Base-by-base conservation (phyloP, 768 basidiomycete genomes). In the Boletus insuetus region DNA sequence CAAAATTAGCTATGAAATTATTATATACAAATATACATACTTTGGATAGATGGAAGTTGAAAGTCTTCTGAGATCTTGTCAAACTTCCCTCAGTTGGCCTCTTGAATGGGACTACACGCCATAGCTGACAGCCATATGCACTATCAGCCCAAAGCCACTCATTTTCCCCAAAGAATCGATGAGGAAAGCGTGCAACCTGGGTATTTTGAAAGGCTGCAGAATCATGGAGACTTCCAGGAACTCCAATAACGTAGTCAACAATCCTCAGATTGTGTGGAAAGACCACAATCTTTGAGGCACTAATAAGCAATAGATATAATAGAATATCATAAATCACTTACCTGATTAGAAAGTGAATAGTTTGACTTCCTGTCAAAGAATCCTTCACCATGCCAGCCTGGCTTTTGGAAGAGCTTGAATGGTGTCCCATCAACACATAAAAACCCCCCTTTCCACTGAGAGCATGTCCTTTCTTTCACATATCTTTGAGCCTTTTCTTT, bases 31-130 rank as follows among this genome's bases (percentile, higher is more conserved):
- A 24, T 24, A 24, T 24, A 24, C 24, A 7, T 39, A 67, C 59
- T 42, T 59, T 62, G 3, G 65, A 69, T 9, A 70, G 3, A 51
- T 62, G 31, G 19, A 55, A 56, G n/a, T 70, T 70, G 31, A 65
- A 70, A 2, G 46, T 58, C 26, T 58, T 59, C 13, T 69, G 62
- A 45, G 56, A 43, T 6, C 19, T 29, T 14, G 54, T 54, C n/a
- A 71, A 44, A 10, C 41, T 41, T 6, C 57, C 60, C 4, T 31
- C 41, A 12, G 42, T 35, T 34, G 67, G 61, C 51, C 49, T 49
- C n/a, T 66, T 69, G 49, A 66, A 71, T 12, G 69, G 66, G 9
- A 62, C 46, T 0, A 71, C 14, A 56, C 60, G 69, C 69, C 65
- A 70, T 35, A 55, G 26, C 9, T 56, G 47, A 9, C 40, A 55